Base-by-base conservation (phyloP, 2,329 filamentous ascomycete species). In the Fusarium miscanthi region DNA sequence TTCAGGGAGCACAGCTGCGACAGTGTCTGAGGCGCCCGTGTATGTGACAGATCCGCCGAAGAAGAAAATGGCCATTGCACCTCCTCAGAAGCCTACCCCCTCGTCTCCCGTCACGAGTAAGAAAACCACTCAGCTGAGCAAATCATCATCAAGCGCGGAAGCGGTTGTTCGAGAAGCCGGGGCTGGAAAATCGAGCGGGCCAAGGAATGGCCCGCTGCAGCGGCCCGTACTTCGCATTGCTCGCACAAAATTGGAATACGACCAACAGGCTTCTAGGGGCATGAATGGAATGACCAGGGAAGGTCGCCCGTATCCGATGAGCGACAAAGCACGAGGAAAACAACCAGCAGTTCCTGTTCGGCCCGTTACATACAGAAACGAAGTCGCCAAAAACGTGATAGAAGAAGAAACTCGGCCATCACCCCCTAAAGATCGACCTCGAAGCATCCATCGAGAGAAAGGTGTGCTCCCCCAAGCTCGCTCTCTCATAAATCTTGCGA, bases 311-410 rank as follows among this genome's bases (percentile, higher is more conserved):
- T 49, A 49, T 33, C 46, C 46, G n/a, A 74, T 81, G 60, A 87
- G 84, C 69, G 80, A 82, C 21, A 88, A 87, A 73, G 83, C 85
- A 27, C 81, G 83, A 16, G 87, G 86, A 6, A 89, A 89, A 69
- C 84, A 82, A 52, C 85, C 85, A 14, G 81, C 73, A 9, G 72
- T 72, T 16, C 64, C 72, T 12, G 57, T 64, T 54, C 75, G 64
- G 41, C 43, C 63, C 8, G 63, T 59, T n/a, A 61, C 70, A 13
- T 63, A 75, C 31, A 70, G 48, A 43, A 71, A 74, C 23, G 68
- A 61, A 45, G 31, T 56, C 13, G 43, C 42, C 11, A 69, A 65
- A 31, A 58, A 59, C n/a, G 46, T 63, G 10, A 49, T 59, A n/a
- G 63, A 64, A 27, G 59, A 63, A 46, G 68, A 66, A 33, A 42